A percentile compares a stretch with the other conserved stretches of the same genome.
Evolutionary conservation across 208 protist species (phyloP).

Genomic region (Acanthamoeba lenticulata): DNA sequence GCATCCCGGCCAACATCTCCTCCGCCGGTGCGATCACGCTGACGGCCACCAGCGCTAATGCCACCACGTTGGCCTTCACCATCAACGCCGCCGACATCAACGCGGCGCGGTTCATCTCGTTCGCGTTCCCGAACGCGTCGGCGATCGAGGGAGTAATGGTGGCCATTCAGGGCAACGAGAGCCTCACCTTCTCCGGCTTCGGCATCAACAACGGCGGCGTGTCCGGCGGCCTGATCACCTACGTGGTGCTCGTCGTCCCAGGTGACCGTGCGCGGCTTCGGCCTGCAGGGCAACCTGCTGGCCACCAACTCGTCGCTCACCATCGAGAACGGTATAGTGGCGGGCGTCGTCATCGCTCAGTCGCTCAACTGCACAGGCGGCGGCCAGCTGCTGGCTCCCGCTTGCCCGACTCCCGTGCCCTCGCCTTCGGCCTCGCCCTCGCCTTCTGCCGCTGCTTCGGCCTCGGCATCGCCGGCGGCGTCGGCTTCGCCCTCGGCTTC

Average conservation of each 20-base stretch:
- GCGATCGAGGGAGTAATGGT: neutral
- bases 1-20: neutral
- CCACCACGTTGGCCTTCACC: neutral
- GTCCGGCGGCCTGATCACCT: neutral
- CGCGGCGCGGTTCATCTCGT: neutral
- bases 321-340: neutral
- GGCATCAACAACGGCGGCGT: neutral
- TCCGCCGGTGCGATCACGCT: neutral
- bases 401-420: neutral
- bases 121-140: neutral
- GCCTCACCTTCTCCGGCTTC: neutral
- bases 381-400: neutral
- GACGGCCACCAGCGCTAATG: neutral
- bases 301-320: neutral
- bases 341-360: neutral
- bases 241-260: neutral
- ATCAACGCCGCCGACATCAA: neutral
- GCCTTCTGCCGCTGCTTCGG: neutral
- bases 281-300: neutral
- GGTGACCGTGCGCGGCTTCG: neutral
- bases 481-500: neutral
- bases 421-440: neutral
- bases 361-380: neutral
- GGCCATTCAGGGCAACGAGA: neutral
- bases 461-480: neutral